phyloP scores from a whole-genome alignment of 164 flowering plant genomes.

The Kingdonia uniflora region DNA sequence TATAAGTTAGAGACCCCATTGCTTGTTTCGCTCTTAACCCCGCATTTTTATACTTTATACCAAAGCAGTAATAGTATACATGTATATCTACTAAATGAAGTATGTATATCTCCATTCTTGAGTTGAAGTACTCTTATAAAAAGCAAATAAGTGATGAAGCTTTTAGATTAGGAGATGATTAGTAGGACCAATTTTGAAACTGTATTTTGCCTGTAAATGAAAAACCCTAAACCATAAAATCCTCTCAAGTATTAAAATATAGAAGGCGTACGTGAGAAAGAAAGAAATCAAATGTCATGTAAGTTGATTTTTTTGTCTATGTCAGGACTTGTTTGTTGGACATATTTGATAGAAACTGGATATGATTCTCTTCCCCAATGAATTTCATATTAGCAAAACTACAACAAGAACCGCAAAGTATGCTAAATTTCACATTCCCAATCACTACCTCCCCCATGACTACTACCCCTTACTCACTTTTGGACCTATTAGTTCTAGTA shows the following conservation, averaged over 20 bases:
- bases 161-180: no score
- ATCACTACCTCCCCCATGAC: not conserved
- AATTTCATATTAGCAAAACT: conserved; percentile 31
- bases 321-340: conserved; percentile 38
- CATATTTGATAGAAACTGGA: conserved; percentile 12
- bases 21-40: no score
- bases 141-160: no score
- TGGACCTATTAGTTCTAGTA: not conserved
- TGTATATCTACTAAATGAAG: no score
- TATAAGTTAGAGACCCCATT: no score
- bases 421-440: conserved; percentile 9
- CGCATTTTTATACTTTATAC: no score
- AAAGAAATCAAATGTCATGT: no score
- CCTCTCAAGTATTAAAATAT: not conserved
- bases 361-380: conserved; percentile 10
- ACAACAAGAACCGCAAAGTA: conserved; percentile 25
- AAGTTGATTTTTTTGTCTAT: conserved; percentile 26
- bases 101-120: no score
- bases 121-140: no score
- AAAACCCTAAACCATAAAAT: conserved; percentile 11
- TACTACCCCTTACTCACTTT: not conserved
- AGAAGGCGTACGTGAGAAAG: no score
- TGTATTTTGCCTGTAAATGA: conserved; percentile 26
- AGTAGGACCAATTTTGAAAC: no score
- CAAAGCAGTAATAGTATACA: no score